Conservation (phyloP, 176 grass and related monocot species). For the Oryza longistaminata region DNA sequence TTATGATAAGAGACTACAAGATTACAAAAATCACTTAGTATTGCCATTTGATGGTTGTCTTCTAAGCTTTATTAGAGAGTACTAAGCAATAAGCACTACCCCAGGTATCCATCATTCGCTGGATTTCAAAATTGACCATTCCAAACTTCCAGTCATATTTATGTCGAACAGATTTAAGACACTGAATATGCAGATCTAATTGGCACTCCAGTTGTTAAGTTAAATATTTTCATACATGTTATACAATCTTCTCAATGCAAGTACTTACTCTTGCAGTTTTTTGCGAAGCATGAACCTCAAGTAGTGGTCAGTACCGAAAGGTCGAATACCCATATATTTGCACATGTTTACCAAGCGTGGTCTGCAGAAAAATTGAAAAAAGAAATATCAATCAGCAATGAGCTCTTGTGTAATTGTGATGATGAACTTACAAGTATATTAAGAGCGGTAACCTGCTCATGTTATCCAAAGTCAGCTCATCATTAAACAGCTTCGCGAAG, state of each 20-base stretch:
- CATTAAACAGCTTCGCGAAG: constrained; percentile 97
- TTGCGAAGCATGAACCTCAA: constrained; percentile 97
- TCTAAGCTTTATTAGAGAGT: constrained; percentile 13
- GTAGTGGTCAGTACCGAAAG: constrained; percentile 97
- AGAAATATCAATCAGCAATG: not conserved
- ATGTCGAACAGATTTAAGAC: not conserved
- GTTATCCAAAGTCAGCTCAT: constrained; percentile 99
- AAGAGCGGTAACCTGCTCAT: constrained; percentile 80
- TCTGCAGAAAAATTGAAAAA: constrained; percentile 51
- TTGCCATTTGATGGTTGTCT: constrained; percentile 11
- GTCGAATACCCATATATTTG: constrained; percentile 97
- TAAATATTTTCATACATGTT: not conserved
- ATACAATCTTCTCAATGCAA: not conserved
- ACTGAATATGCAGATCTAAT: constrained; percentile 23
- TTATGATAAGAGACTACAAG: not conserved
- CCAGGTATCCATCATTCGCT: not conserved
- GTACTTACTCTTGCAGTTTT: constrained; percentile 84
- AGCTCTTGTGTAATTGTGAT: constrained; percentile 24
- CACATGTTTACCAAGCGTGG: constrained; percentile 99
- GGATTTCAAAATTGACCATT: not conserved
- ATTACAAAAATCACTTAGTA: not conserved
- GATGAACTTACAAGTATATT: constrained; percentile 23
- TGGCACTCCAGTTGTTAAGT: constrained; percentile 4
- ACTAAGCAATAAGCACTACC: not conserved
- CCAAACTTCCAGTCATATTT: not conserved